Base-by-base conservation (phyloP, 192 early-diverging fungal species). In the Umbelopsis isabellina region DNA sequence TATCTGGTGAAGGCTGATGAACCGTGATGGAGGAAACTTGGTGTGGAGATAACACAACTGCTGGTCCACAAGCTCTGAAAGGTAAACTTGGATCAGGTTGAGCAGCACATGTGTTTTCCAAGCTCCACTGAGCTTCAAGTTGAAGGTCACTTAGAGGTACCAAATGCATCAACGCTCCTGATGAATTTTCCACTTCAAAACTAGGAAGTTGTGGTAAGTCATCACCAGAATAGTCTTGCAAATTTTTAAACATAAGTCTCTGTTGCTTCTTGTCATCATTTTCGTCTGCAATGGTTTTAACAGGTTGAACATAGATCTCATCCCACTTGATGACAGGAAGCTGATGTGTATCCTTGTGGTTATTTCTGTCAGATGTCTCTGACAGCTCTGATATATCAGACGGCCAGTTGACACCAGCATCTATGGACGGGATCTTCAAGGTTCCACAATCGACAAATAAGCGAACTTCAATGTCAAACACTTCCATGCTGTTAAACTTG, bases 401-500 rank as follows among this genome's bases (percentile, higher is more conserved):
- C n/a, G 55, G 55, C 55, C 55, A 61, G 15, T 61, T 61, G 55
- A 61, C 55, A 18, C 55, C 55, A 16, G 23, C 16, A 25, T 61
- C 55, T 15, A 30, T 35, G 2, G 55, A 61, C 4, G 55, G 55
- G 2, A 61, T 61, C 7, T 66, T 75, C 25, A 66, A 64, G 37
- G 11, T 66, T 27, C 45, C 27, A 51, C 72, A 74, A 66, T 95
- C 90, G 21, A 90, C 87, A 82, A 94, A 93, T 9, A 92, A 70
- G 4, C 88, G 80, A 4, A 93, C 79, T 66, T 90, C 88, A 49
- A 94, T 83, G 27, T 78, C 75, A 68, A 88, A 77, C 4, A 81
- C 72, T 71, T 94, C 88, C 11, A 77, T 73, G 5, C 84, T 80
- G 67, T 94, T 93, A 74, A 93, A 88, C 41, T 85, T 64, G 75